Base-by-base conservation (phyloP, 139 green algal genomes). In the Chlamydomonas schloesseri region DNA sequence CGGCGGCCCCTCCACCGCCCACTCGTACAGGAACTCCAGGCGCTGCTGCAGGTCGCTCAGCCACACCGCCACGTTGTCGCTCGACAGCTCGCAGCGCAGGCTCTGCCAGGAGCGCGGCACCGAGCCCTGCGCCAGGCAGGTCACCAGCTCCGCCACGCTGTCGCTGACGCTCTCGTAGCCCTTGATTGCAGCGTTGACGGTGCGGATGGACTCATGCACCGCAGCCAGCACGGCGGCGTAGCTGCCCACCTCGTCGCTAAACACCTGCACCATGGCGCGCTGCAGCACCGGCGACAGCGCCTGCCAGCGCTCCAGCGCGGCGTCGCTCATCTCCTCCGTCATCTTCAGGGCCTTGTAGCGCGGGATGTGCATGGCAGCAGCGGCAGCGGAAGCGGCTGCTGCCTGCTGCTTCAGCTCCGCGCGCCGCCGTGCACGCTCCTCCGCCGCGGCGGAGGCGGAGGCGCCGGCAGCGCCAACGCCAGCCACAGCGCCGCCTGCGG, bases 21-120 rank as follows among this genome's bases (percentile, higher is more conserved):
- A 91, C 42, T 72, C 62, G 83, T 91, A 91, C 58, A 91, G 67
- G 62, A 81, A 91, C 31, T 88, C 88, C 36, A 91, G 82, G 18
- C 88, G 69, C 11, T 68, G 42, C 57, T 84, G 73, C 34, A 91
- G 77, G 83, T 91, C 88, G 10, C 57, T 37, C 28, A 91, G 74
- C 88, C 88, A 91, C 18, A 34, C 62, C 26, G 69, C 76, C 1
- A 91, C 68, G 50, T 69, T 83, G 17, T 87, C 82, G 37, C 28
- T 18, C 34, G 72, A 67, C 34, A 91, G 76, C 62, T 88, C 82
- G 3, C 86, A 42, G 5, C 83, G 68, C 18, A 68, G 33, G 36
- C 37, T 34, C 60, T 57, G 55, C 88, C 88, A 91, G 20, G 46
- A 36, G 18, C 60, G 70, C 17, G 88, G 88, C 29, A 91, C 88